These are phyloP conservation scores for Mortierella sp. DNA, from an alignment of 371 early-diverging fungal species.

Conservation along the genomic window DNA sequence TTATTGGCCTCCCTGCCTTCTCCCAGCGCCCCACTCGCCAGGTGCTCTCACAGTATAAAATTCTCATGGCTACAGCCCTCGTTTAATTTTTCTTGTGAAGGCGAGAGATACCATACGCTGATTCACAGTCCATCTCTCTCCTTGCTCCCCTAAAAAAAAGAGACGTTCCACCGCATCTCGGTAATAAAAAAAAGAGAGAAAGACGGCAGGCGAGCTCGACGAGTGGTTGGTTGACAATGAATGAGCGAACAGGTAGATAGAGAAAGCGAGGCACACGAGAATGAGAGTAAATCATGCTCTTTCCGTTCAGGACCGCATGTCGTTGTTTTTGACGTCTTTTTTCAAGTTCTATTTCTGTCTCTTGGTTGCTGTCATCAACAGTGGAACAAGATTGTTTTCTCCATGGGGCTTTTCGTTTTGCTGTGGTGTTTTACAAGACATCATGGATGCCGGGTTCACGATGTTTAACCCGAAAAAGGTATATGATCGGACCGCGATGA, in stretches of 20 bases:
- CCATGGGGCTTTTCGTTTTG: neutral
- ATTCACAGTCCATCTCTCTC: neutral
- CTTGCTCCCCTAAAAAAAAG: neutral
- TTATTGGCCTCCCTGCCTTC: neutral
- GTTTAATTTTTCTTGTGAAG: neutral
- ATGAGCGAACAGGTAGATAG: neutral
- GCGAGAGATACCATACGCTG: neutral
- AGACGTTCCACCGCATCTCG: neutral
- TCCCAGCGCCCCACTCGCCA: neutral
- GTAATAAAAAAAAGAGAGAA: neutral
- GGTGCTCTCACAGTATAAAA: neutral
- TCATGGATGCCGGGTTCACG: too few species aligned
- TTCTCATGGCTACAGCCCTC: slow-evolving; percentile 9
- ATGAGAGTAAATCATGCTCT: neutral
- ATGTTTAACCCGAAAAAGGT: neutral
- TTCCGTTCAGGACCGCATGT: neutral
- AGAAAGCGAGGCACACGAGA: neutral
- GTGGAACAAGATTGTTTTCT: neutral
- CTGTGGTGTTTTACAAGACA: neutral
- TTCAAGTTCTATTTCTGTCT: neutral
- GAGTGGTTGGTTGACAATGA: neutral
- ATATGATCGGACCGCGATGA: neutral
- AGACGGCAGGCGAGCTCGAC: neutral
- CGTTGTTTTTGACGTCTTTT: neutral
- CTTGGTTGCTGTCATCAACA: neutral